Percentiles rank a stretch among this genome's conserved stretches.
phyloP scores from a whole-genome alignment of 2,329 filamentous ascomycete genomes.

The Trichoderma brevicompactum region DNA sequence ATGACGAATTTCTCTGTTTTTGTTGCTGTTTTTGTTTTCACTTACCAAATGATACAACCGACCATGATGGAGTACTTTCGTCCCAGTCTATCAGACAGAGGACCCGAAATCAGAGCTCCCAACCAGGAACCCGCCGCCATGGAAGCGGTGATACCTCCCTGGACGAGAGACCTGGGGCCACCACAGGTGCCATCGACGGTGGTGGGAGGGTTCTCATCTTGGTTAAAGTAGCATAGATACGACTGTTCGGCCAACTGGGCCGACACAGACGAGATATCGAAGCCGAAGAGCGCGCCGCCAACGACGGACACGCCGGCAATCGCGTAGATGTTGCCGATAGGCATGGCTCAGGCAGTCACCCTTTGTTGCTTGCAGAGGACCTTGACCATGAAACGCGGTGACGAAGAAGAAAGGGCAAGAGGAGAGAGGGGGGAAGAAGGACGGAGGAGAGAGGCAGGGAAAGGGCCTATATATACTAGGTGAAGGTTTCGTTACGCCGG shows the following conservation, averaged over 20 bases:
- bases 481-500: constrained; percentile 7
- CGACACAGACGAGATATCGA: constrained; percentile 62
- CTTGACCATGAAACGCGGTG: constrained; percentile 16
- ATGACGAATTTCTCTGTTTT: not conserved
- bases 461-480: constrained; percentile 12
- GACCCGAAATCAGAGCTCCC: constrained; percentile 53
- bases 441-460: not conserved
- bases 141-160: constrained; percentile 57
- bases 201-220: constrained; percentile 42
- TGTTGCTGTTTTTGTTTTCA: not conserved
- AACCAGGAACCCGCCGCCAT: constrained; percentile 58
- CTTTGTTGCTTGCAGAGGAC: not conserved
- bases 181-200: constrained; percentile 40
- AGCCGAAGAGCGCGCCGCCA: constrained; percentile 54
- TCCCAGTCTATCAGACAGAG: constrained; percentile 54
- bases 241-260: constrained; percentile 47
- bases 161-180: constrained; percentile 47
- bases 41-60: constrained; percentile 56
- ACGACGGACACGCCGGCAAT: constrained; percentile 45
- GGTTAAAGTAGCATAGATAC: constrained; percentile 47
- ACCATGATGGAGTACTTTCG: constrained; percentile 57
- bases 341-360: constrained; percentile 33
- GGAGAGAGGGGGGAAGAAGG: not conserved
- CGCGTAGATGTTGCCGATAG: constrained; percentile 44
- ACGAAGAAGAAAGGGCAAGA: not conserved